Conservation (phyloP, 331 rosid species). For the Malus hybrid region DNA sequence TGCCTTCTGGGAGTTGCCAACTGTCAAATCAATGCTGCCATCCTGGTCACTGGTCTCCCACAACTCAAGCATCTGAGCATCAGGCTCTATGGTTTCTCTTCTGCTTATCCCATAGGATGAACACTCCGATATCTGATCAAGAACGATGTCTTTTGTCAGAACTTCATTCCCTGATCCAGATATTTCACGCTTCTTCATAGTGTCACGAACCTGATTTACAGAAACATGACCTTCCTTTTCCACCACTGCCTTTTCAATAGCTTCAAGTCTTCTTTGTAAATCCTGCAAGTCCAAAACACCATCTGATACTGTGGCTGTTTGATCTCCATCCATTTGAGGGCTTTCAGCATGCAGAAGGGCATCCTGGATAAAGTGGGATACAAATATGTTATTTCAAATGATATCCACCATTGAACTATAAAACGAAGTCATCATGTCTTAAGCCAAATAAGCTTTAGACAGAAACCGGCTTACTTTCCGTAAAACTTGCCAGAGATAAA, state of each 20-base stretch:
- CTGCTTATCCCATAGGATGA: constrained; percentile 59
- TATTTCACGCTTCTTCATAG: constrained; percentile 25
- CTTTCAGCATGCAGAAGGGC: constrained; percentile 25
- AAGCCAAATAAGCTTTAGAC: neutral
- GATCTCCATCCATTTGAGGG: constrained; percentile 33
- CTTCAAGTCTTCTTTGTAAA: constrained; percentile 62
- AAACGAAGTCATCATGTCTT: neutral
- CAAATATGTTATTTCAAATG: neutral
- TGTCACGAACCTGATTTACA: constrained; percentile 20
- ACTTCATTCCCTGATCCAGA: constrained; percentile 63
- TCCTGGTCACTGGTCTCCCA: constrained; percentile 76
- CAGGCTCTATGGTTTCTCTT: constrained; percentile 42
- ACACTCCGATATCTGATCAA: constrained; percentile 82
- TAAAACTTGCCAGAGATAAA: neutral
- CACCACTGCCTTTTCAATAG: constrained; percentile 45
- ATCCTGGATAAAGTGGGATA: constrained; percentile 39
- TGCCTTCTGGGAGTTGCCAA: constrained; percentile 45
- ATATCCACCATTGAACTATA: neutral
- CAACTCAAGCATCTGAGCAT: constrained; percentile 69
- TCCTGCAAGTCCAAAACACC: constrained; percentile 43
- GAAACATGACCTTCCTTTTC: constrained; percentile 31
- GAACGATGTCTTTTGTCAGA: constrained; percentile 91
- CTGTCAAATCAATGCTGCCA: constrained; percentile 63
- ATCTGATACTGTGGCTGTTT: constrained; percentile 27
- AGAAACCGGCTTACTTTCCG: neutral